A percentile compares a stretch with the other conserved stretches of the same genome.
These are phyloP conservation scores for Tolypocladium ovalisporum DNA, from an alignment of 2,329 filamentous ascomycete species.

Conservation along the genomic window DNA sequence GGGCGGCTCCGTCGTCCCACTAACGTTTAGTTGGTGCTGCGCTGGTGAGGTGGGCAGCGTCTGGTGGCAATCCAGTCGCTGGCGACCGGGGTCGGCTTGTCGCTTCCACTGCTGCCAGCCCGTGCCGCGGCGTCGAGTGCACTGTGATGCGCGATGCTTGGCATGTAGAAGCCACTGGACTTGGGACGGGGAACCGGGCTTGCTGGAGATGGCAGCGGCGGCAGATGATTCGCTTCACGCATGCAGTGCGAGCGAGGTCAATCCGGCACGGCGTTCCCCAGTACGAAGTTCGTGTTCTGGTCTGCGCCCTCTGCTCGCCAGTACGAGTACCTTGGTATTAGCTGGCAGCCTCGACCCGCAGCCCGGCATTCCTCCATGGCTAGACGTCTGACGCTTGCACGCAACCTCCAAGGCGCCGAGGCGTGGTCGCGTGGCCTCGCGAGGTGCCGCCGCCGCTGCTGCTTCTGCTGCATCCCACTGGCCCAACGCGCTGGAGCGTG, in stretches of 20 bases:
- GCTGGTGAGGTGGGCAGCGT: neutral
- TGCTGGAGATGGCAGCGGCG: neutral
- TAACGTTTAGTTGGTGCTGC: neutral
- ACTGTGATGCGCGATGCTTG: neutral
- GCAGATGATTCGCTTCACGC: too few species aligned
- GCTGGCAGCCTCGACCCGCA: neutral
- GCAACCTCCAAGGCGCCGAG: neutral
- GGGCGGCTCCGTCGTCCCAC: neutral
- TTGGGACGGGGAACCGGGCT: neutral
- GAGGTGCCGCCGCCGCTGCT: too few species aligned
- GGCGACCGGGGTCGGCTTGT: neutral
- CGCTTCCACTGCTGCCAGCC: neutral
- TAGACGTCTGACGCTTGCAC: too few species aligned
- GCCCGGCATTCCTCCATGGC: neutral
- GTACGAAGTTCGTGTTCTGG: too few species aligned
- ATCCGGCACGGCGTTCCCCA: too few species aligned
- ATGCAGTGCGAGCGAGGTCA: too few species aligned
- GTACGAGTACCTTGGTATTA: too few species aligned
- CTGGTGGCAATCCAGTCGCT: neutral
- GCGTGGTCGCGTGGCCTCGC: neutral
- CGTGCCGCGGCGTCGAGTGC: neutral
- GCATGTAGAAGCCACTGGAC: neutral
- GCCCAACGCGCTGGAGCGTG: neutral
- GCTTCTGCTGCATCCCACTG: neutral
- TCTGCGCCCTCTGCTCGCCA: too few species aligned